A percentile compares a stretch with the other conserved stretches of the same genome.
These are phyloP conservation scores for Gonapodya sp. DNA, from an alignment of 192 early-diverging fungal species.

Conservation along the genomic window DNA sequence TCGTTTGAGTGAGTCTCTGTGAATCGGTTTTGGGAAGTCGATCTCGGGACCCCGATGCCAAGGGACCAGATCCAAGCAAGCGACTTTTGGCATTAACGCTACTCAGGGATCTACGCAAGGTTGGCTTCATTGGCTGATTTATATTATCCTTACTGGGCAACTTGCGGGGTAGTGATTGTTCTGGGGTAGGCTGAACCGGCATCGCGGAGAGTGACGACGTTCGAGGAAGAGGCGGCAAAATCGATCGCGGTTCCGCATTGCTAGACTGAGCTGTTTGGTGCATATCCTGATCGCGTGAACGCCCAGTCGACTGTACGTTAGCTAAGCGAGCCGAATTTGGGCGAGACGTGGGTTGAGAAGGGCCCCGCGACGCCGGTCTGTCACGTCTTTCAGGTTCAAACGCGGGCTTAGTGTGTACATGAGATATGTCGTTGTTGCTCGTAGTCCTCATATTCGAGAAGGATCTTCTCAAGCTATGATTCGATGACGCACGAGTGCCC, in stretches of 20 bases:
- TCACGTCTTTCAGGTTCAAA: neutral
- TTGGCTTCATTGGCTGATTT: neutral
- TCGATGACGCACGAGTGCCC: too few relatives aligned
- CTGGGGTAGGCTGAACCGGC: neutral
- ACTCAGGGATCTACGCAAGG: neutral
- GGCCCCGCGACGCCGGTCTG: neutral
- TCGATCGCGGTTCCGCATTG: neutral
- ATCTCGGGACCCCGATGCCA: neutral
- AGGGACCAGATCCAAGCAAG: neutral
- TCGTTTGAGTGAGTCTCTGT: neutral
- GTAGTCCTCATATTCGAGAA: neutral
- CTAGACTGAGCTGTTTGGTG: neutral
- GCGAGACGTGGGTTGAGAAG: neutral
- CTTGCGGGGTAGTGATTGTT: neutral
- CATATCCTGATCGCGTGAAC: neutral
- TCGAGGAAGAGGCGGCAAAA: neutral
- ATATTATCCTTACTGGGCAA: neutral
- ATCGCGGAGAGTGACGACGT: neutral
- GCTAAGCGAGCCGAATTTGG: neutral
- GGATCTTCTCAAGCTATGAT: too few relatives aligned
- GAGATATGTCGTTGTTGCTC: neutral
- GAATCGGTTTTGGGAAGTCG: neutral
- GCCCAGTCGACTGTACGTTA: neutral
- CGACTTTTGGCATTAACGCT: neutral
- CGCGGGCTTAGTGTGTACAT: neutral